Percentiles rank a stretch among this genome's conserved stretches.
Evolutionary conservation across 2,329 filamentous ascomycete genomes (phyloP).

Genomic region (Gaeumannomyces tritici): DNA sequence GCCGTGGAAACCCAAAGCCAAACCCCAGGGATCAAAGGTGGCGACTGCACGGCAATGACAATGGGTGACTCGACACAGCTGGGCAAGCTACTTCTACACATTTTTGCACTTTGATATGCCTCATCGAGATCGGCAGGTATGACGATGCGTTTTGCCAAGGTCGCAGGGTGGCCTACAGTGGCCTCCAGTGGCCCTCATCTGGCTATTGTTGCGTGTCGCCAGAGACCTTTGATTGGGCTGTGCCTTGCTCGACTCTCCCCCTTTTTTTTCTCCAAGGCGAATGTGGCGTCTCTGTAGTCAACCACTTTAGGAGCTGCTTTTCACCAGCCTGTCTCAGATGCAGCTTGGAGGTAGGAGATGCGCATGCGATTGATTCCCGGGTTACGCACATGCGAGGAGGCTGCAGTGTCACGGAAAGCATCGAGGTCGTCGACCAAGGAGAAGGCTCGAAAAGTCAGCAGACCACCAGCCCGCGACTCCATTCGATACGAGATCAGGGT

Average conservation of each 20-base stretch:
- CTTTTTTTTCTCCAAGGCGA: too few relatives aligned
- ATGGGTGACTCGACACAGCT: neutral
- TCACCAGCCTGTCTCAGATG: neutral
- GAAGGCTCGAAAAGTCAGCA: neutral
- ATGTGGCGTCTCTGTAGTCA: too few relatives aligned
- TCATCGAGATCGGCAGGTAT: neutral
- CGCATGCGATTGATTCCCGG: neutral
- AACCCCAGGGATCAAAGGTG: neutral
- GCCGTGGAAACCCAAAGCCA: neutral
- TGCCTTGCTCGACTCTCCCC: too few relatives aligned
- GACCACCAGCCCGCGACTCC: neutral
- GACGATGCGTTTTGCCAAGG: neutral
- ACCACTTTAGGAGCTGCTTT: too few relatives aligned
- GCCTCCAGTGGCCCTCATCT: too few relatives aligned
- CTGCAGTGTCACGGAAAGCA: neutral
- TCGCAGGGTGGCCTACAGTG: too few relatives aligned
- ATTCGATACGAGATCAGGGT: neutral
- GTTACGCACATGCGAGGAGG: neutral
- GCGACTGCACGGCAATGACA: too few relatives aligned
- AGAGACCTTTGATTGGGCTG: neutral
- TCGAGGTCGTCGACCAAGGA: neutral
- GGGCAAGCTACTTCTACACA: too few relatives aligned
- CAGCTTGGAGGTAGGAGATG: too few relatives aligned
- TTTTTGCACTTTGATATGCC: neutral
- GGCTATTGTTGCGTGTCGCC: too few relatives aligned